Conservation (phyloP, 2,329 filamentous ascomycete species). For the Paraphoma chrysanthemicola region DNA sequence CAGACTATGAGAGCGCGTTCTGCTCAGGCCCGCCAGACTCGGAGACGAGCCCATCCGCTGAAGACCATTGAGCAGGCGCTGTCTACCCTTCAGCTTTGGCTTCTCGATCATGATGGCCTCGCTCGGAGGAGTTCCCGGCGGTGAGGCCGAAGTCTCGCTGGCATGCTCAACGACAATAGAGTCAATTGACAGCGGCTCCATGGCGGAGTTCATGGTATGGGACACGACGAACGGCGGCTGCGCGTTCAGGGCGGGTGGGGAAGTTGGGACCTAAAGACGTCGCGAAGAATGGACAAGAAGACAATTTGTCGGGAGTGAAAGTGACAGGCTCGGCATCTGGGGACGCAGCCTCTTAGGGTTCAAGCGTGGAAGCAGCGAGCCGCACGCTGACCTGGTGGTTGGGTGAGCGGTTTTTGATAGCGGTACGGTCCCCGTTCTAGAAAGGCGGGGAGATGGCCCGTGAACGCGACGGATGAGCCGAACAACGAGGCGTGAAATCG, state of each 20-base stretch:
- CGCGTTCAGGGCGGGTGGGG: constrained; percentile 13
- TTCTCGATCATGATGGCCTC: constrained; percentile 39
- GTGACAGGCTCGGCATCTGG: constrained; percentile 11
- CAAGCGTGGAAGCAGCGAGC: constrained; percentile 11
- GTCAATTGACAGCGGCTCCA: constrained; percentile 49
- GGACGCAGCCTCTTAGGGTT: constrained; percentile 4
- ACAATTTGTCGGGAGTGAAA: constrained; percentile 3
- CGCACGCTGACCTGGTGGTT: constrained; percentile 24
- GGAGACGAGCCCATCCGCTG: constrained; percentile 84
- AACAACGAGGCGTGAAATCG: not conserved
- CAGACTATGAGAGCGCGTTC: constrained; percentile 71
- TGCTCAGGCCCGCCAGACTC: constrained; percentile 69
- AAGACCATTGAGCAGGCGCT: constrained; percentile 74
- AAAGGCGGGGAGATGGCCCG: constrained; percentile 22
- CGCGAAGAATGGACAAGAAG: constrained; percentile 1
- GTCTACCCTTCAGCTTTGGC: constrained; percentile 71
- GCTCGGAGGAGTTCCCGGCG: constrained; percentile 22
- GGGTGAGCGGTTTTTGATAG: constrained; percentile 34
- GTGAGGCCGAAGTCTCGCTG: constrained; percentile 19
- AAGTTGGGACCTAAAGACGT: constrained; percentile 7
- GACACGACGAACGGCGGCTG: constrained; percentile 3
- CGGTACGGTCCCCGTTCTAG: constrained; percentile 9
- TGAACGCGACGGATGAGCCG: constrained; percentile 14
- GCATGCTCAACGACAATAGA: constrained; percentile 44
- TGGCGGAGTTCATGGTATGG: constrained; percentile 19